Conservation (phyloP, 371 early-diverging fungal genomes). For the Syncephalis plumigaleata region DNA sequence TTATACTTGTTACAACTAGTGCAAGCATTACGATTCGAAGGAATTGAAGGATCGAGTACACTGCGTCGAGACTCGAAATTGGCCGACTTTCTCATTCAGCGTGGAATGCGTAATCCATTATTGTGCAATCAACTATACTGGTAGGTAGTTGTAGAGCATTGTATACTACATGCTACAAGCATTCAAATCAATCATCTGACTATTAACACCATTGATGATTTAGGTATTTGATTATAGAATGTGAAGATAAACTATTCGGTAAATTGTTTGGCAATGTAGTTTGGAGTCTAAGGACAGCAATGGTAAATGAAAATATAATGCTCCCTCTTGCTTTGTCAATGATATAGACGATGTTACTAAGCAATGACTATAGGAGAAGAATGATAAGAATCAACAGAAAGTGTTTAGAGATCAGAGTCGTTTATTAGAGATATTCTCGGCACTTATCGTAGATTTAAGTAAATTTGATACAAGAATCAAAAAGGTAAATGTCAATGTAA, state of each 20-base stretch:
- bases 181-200: too few relatives aligned
- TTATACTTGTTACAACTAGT: conserved; percentile 88
- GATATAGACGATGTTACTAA: too few relatives aligned
- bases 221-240: conserved; percentile 88
- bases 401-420: too few relatives aligned
- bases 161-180: neutral
- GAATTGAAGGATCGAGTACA: conserved; percentile 8
- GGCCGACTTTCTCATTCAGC: conserved; percentile 71
- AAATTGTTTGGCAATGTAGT: conserved; percentile 76
- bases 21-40: conserved; percentile 93
- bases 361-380: too few relatives aligned
- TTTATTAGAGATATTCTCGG: too few relatives aligned
- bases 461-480: conserved; percentile 29
- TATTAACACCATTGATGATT: too few relatives aligned
- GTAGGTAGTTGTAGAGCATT: conserved; percentile 18
- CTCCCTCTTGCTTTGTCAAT: too few relatives aligned
- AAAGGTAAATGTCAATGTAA: conserved; percentile 32
- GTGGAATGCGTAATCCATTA: conserved; percentile 55
- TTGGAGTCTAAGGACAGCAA: conserved; percentile 52
- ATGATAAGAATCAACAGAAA: too few relatives aligned
- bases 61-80: conserved; percentile 28
- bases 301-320: conserved; percentile 24
- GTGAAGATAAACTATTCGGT: conserved; percentile 35
- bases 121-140: conserved; percentile 87
- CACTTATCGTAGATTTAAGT: too few relatives aligned